Conservation (phyloP, 1,139 yeast genomes). For the Debaryomyces psychrophilus region DNA sequence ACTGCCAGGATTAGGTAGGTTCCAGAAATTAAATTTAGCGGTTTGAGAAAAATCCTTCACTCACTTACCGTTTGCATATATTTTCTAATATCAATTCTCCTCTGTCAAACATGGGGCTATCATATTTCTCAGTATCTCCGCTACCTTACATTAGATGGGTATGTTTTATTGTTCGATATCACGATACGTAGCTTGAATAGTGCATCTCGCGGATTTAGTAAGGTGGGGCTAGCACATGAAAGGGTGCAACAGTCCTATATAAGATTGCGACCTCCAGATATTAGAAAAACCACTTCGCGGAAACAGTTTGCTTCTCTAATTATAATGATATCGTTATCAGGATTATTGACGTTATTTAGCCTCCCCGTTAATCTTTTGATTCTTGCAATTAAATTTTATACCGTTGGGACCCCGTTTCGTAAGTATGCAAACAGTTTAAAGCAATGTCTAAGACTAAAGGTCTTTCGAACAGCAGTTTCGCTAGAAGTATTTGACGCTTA, state of each 20-base stretch:
- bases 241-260: not conserved
- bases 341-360: conserved; percentile 9
- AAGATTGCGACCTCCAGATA: not conserved
- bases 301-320: not conserved
- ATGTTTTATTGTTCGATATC: not conserved
- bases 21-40: too few relatives aligned
- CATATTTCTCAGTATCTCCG: too few relatives aligned
- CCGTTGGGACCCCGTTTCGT: conserved; percentile 11
- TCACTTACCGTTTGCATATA: too few relatives aligned
- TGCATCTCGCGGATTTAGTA: not conserved
- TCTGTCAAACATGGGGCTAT: too few relatives aligned
- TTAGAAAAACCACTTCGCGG: not conserved
- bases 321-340: not conserved
- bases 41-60: too few relatives aligned
- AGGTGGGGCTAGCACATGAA: not conserved
- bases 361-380: conserved; percentile 12
- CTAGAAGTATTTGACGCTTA: conserved; percentile 10
- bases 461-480: conserved; percentile 10
- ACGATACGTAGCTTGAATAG: too few relatives aligned
- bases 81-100: too few relatives aligned
- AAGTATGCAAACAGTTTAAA: conserved; percentile 11
- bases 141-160: not conserved
- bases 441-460: conserved; percentile 7
- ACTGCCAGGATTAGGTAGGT: too few relatives aligned
- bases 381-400: conserved; percentile 9